Conservation (phyloP, 805 yeast genomes). For the Ogataea haglerorum region DNA sequence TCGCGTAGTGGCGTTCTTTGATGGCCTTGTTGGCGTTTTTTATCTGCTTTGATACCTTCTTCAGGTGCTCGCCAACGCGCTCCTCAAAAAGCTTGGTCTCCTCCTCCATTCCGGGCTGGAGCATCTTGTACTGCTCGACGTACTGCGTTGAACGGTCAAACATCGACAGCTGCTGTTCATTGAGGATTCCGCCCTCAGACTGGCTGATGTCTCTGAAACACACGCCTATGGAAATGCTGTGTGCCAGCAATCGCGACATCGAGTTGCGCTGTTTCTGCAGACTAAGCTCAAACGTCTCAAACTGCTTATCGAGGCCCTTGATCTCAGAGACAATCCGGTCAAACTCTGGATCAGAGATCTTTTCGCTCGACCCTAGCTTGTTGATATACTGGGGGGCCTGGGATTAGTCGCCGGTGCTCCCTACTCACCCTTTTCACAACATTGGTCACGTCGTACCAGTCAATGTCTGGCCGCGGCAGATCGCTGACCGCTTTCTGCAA, state of each 20-base stretch:
- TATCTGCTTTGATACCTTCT: slow-evolving; percentile 13
- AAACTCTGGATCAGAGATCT: slow-evolving; percentile 39
- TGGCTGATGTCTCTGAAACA: slow-evolving; percentile 6
- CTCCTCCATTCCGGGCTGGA: slow-evolving; percentile 18
- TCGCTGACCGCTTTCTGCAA: slow-evolving; percentile 15
- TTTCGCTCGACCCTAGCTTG: slow-evolving; percentile 26
- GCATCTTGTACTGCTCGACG: slow-evolving; percentile 11
- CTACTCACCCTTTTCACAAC: slow-evolving; percentile 26
- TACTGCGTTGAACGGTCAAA: slow-evolving; percentile 10
- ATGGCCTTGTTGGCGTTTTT: slow-evolving; percentile 23
- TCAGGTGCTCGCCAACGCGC: slow-evolving; percentile 13
- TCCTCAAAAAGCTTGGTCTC: slow-evolving; percentile 17
- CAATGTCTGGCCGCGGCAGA: slow-evolving; percentile 22
- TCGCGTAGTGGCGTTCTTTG: slow-evolving; percentile 24
- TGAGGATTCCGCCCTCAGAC: slow-evolving; percentile 9
- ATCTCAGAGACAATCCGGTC: slow-evolving; percentile 22
- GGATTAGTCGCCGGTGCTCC: neutral
- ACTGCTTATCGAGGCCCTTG: slow-evolving; percentile 16
- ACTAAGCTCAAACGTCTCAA: slow-evolving; percentile 16
- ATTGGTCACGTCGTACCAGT: slow-evolving; percentile 28
- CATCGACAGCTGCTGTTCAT: slow-evolving; percentile 10
- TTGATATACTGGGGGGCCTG: slow-evolving; percentile 35
- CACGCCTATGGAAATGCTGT: slow-evolving; percentile 14
- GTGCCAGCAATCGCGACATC: slow-evolving; percentile 13
- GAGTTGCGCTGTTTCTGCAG: slow-evolving; percentile 15